phyloP scores from a whole-genome alignment of 2,329 filamentous ascomycete species.

The Colletotrichum trifolii region DNA sequence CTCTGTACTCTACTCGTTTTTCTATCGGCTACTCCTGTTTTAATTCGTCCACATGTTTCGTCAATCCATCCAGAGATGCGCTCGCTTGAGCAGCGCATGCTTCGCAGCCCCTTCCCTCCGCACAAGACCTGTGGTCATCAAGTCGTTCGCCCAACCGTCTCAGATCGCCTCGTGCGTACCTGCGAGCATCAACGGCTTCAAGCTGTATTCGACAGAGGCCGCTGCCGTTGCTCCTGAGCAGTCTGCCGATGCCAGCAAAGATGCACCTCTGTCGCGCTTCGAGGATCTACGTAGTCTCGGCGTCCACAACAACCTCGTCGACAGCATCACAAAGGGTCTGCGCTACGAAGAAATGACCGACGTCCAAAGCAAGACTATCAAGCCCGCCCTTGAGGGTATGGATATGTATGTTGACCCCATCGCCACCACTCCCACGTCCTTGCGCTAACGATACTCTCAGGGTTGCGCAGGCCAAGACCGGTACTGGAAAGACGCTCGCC shows the following conservation, averaged over 20 bases:
- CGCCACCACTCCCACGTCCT: neutral
- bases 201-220: slow-evolving; percentile 55
- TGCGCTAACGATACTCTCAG: slow-evolving; percentile 53
- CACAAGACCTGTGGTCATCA: slow-evolving; percentile 30
- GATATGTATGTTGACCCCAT: slow-evolving; percentile 73
- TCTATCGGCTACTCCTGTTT: slow-evolving; percentile 13
- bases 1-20: slow-evolving; percentile 12
- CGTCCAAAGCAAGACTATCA: slow-evolving; percentile 87
- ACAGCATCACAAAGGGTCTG: slow-evolving; percentile 78
- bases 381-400: slow-evolving; percentile 79
- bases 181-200: slow-evolving; percentile 23
- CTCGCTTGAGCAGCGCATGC: slow-evolving; percentile 46
- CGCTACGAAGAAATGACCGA: slow-evolving; percentile 88
- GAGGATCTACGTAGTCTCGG: slow-evolving; percentile 56
- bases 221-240: slow-evolving; percentile 41
- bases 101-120: slow-evolving; percentile 29
- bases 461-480: slow-evolving; percentile 94
- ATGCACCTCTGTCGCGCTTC: slow-evolving; percentile 52
- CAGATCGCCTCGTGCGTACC: slow-evolving; percentile 22
- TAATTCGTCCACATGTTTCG: slow-evolving; percentile 37
- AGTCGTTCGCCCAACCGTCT: slow-evolving; percentile 29
- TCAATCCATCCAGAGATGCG: slow-evolving; percentile 52
- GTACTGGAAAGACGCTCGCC: slow-evolving; percentile 95
- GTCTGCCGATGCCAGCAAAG: slow-evolving; percentile 17
- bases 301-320: slow-evolving; percentile 74